Evolutionary conservation across 148 eudicot species (phyloP).

Genomic region (Rhododendron griersonianum): DNA sequence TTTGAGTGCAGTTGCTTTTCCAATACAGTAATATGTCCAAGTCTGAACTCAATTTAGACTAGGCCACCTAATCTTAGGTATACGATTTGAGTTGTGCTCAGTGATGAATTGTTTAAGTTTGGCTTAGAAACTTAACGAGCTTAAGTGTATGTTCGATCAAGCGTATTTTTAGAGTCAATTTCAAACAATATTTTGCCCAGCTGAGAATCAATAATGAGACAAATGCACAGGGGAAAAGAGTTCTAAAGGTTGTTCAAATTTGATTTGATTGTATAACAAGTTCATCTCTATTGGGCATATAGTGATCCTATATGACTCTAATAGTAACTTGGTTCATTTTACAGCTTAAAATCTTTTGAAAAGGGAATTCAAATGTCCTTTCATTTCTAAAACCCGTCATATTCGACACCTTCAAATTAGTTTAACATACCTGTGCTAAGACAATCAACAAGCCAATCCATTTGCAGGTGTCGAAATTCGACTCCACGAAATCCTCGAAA

Average conservation of each 20-base stretch:
- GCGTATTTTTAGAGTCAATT: too few relatives aligned
- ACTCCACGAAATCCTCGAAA: slow-evolving; percentile 38
- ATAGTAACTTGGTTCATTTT: neutral
- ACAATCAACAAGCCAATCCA: slow-evolving; percentile 25
- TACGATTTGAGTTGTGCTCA: neutral
- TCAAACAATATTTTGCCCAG: too few relatives aligned
- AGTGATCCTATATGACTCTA: neutral
- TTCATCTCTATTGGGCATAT: neutral
- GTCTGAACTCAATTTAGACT: neutral
- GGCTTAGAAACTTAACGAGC: neutral
- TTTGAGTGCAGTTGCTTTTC: neutral
- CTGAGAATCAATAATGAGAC: too few relatives aligned
- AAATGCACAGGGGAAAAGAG: too few relatives aligned
- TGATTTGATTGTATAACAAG: neutral
- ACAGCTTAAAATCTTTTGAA: neutral
- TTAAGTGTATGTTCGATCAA: too few relatives aligned
- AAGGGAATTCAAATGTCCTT: neutral
- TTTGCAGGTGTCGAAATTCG: slow-evolving; percentile 24
- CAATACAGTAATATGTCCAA: neutral
- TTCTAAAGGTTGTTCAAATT: too few relatives aligned
- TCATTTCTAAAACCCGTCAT: too few relatives aligned
- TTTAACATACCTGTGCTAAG: slow-evolving; percentile 35
- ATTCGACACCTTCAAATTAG: neutral
- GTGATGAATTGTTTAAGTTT: neutral
- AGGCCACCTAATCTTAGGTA: neutral